Evolutionary conservation across 2,329 filamentous ascomycete genomes (phyloP), one percentile per base, ranked within the genome.

Genomic region (Scedosporium minutisporum): DNA sequence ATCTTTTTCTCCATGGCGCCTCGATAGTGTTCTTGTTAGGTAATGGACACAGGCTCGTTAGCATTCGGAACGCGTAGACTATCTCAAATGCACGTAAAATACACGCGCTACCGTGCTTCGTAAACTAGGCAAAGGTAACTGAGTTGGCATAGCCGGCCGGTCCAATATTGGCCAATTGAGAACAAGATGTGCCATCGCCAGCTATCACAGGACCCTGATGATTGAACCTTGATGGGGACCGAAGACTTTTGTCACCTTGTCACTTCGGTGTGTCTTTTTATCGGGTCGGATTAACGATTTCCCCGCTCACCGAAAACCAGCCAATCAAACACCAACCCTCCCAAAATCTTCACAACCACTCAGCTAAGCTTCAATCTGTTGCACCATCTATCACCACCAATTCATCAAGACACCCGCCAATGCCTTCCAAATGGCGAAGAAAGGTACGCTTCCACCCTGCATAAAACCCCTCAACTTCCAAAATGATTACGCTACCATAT

Each of bases 341-440:
- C 42, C 38, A 48, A 44, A 60, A 44, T 60, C 58, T 60, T 48
- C 58, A 60, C 16, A 27, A 44, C 38, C n/a, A 21, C 27, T 10
- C 55, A 58, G 3, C 27, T 38, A 21, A 23, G 27, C 12, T 16
- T 10, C 10, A 16, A 12, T 9, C 27, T 48, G 44, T n/a, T n/a
- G 55, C 23, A n/a, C 55, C 55, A 23, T 16, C 23, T 16, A 18
- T 25, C 25, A 38, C 10, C 55, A 58, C 27, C 55, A 23, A 16
- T 10, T 6, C 55, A 58, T 23, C 21, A 16, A 4, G 3, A 1
- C 2, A 58, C 23, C 58, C 25, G 42, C 42, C 60, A 55, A 55
- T 42, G 46, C 60, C 41, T n/a, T 57, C 60, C 65, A 29, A 61
- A 75, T 75, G 74, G 74, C 74, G 58, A 75, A 75, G 69, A 75